phyloP scores from a whole-genome alignment of 305 asterid genomes.

The Rubia peregrina region DNA sequence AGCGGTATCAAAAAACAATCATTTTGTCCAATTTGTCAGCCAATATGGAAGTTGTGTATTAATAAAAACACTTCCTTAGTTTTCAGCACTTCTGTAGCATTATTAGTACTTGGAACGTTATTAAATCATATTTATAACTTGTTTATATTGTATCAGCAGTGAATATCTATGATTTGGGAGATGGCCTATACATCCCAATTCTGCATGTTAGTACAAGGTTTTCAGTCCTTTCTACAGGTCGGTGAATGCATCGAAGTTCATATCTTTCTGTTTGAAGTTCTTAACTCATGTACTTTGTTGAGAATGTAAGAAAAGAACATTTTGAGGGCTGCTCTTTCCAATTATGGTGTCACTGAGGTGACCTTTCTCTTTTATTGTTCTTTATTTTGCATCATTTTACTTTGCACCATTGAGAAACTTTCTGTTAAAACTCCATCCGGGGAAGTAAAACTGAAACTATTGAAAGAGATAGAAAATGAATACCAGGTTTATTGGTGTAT shows the following conservation, averaged over 20 bases:
- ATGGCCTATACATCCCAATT: too few relatives aligned
- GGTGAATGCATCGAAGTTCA: background rate
- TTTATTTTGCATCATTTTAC: background rate
- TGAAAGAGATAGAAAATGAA: constrained; percentile 93
- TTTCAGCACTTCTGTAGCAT: too few relatives aligned
- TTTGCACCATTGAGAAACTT: constrained; percentile 79
- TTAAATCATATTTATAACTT: too few relatives aligned
- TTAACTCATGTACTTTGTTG: background rate
- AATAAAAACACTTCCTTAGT: too few relatives aligned
- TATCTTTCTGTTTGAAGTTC: too few relatives aligned
- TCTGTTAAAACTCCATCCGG: constrained; percentile 86
- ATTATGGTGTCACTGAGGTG: constrained; percentile 77
- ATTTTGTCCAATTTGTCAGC: too few relatives aligned
- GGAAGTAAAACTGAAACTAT: constrained; percentile 66
- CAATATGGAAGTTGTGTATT: too few relatives aligned
- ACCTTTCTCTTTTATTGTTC: background rate
- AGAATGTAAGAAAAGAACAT: constrained; percentile 67
- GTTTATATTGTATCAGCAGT: too few relatives aligned
- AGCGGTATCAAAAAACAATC: too few relatives aligned
- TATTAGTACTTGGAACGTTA: too few relatives aligned
- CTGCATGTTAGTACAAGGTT: constrained; percentile 35
- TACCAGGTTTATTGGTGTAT: constrained; percentile 89
- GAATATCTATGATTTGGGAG: too few relatives aligned
- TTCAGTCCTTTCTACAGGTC: constrained; percentile 18
- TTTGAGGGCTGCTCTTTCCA: constrained; percentile 64